Evolutionary conservation across 345 rosid species (phyloP), one percentile per base, ranked within the genome.

Genomic region (Aquilaria yunnanensis): DNA sequence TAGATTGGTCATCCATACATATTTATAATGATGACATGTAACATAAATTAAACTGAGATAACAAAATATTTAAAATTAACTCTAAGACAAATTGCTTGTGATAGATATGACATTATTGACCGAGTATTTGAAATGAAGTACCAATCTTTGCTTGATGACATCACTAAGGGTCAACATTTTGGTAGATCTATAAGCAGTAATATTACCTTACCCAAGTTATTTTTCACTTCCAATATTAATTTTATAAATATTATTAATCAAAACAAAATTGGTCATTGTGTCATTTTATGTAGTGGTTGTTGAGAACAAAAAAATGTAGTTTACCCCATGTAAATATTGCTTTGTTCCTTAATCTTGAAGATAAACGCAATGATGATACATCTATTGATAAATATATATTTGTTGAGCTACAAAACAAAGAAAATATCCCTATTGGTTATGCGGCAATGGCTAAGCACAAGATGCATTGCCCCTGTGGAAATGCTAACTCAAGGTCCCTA

Each of bases 91-190:
- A 45, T 3, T 4, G 41, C 61, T 12, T 30, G 30, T 12, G 54
- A 64, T 2, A 64, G 67, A 8, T 59, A 46, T 31, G 52, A 64
- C 23, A 32, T 64, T 7, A 51, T 41, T 12, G 54, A 14, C 16
- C 58, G 46, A 0, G 60, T 64, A 14, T 64, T 54, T 5, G 56
- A 64, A 30, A 12, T 64, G 49, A 64, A 64, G 41, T 45, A 4
- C 8, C 43, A 2, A 0, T 37, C 43, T 5, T 9, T 37, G 7
- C 5, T 37, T 1, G 1, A 37, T 5, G 43, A 37, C 43, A 3
- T 37, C 5, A 37, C 43, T 5, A 37, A 37, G 43, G 8, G 8
- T 5, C 7, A 5, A 4, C 8, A 4, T 5, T 37, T 37, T 37
- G 43, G 43, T 0, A 37, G 8, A 3, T 37, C 1, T 9, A 37